A percentile compares a stretch with the other conserved stretches of the same genome.
These are phyloP conservation scores for Porphyra umbilicalis DNA, from an alignment of 31 red algal species.

Conservation along the genomic window DNA sequence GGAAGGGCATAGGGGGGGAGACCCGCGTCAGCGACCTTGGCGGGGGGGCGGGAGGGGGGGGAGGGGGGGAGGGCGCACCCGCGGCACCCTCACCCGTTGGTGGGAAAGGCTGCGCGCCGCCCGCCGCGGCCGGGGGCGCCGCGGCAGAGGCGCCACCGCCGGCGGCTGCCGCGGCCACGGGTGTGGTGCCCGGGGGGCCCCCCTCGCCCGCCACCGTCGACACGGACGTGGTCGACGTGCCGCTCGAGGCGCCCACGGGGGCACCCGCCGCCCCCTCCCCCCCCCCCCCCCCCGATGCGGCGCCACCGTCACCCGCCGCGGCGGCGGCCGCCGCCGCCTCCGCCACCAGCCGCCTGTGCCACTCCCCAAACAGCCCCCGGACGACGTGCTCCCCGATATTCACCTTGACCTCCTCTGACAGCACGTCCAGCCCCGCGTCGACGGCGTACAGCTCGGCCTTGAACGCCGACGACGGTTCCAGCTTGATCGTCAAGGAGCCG, in stretches of 20 bases:
- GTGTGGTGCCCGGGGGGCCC: background rate
- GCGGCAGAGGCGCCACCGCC: background rate
- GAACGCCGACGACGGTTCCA: constrained; percentile 44
- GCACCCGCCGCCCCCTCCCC: background rate
- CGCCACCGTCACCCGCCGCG: background rate
- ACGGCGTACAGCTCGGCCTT: constrained; percentile 91
- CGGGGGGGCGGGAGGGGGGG: background rate
- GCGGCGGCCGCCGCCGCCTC: background rate
- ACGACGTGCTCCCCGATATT: constrained; percentile 96
- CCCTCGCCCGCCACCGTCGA: background rate
- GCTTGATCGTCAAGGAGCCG: constrained; percentile 59
- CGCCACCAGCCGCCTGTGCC: constrained; percentile 39
- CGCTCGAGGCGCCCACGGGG: background rate
- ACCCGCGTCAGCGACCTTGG: background rate
- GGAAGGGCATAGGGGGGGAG: background rate
- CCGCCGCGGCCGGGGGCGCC: background rate
- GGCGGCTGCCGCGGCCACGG: background rate
- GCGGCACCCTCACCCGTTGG: background rate
- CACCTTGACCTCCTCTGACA: constrained; percentile 87
- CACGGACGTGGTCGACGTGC: background rate
- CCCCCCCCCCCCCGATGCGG: background rate
- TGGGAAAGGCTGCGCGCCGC: background rate
- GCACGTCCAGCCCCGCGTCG: constrained; percentile 63
- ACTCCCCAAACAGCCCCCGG: constrained; percentile 71
- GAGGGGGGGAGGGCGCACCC: too few relatives aligned